Percentiles rank a stretch among this genome's conserved stretches.
Evolutionary conservation across 2,329 filamentous ascomycete species (phyloP).

Genomic region (Myriosclerotinia duriaeana): DNA sequence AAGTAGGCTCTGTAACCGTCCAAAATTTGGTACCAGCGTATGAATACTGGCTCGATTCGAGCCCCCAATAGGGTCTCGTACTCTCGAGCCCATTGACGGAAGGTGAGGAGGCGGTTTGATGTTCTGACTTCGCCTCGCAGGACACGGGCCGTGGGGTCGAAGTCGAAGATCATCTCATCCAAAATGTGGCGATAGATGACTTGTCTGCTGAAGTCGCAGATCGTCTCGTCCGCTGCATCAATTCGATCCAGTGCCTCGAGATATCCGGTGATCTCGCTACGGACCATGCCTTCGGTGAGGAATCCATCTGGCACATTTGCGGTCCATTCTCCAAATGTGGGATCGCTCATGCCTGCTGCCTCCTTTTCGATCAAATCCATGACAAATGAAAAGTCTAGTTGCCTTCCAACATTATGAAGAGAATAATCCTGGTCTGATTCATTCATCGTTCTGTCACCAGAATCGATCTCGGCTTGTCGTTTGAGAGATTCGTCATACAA

Average conservation of each 20-base stretch:
- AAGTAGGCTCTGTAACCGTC: not conserved
- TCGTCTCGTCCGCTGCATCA: not conserved
- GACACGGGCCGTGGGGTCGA: not conserved
- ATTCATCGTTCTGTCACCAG: constrained; percentile 1
- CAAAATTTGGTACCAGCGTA: not conserved
- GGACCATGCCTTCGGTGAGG: not conserved
- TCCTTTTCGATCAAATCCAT: not conserved
- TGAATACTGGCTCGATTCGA: accelerated
- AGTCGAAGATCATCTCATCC: not conserved
- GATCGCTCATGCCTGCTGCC: not conserved
- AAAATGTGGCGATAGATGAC: not conserved
- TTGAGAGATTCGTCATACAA: not conserved
- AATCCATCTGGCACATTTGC: accelerated
- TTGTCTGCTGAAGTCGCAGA: not conserved
- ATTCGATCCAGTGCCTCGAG: accelerated
- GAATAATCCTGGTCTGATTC: not conserved
- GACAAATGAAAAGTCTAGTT: accelerated
- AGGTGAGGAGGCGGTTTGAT: not conserved
- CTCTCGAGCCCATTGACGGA: not conserved
- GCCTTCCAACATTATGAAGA: not conserved
- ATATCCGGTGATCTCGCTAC: not conserved
- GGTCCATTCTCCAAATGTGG: not conserved
- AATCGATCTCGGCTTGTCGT: constrained; percentile 15
- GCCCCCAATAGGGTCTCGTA: not conserved
- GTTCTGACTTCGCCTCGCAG: not conserved